A percentile compares a stretch with the other conserved stretches of the same genome.
Conservation (phyloP, 352 stramenopile genomes). For the Pythium aristosporum region DNA sequence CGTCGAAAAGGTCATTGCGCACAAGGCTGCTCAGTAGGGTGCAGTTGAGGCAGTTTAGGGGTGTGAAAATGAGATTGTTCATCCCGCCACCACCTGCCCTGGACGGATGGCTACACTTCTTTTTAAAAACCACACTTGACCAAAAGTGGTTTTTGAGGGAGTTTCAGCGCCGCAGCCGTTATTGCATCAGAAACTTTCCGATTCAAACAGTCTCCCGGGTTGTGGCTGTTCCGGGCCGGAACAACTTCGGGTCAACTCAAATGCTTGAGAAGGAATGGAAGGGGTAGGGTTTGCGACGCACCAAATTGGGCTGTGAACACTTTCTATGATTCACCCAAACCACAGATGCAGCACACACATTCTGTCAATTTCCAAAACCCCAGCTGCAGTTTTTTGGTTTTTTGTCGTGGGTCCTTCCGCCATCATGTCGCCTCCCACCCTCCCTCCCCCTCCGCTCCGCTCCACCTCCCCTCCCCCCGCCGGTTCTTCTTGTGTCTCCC, state of each 20-base stretch:
- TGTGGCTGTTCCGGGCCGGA: background rate
- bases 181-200: background rate
- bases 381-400: conserved; percentile 6
- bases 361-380: conserved; percentile 19
- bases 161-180: background rate
- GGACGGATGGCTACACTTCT: conserved; percentile 6
- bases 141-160: conserved; percentile 14
- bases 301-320: background rate
- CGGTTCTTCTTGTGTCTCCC: conserved; percentile 4
- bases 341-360: conserved; percentile 1
- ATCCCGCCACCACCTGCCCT: background rate
- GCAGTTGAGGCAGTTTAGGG: background rate
- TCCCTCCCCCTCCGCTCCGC: conserved; percentile 10
- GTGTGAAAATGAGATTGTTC: background rate
- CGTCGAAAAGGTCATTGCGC: conserved; percentile 70
- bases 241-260: conserved; percentile 11
- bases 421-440: conserved; percentile 4
- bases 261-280: background rate
- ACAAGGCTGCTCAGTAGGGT: conserved; percentile 33
- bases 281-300: conserved; percentile 10
- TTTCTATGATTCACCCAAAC: background rate
- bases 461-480: background rate
- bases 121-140: background rate
- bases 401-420: conserved; percentile 8
- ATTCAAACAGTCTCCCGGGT: background rate